Conservation (phyloP, 495 filamentous ascomycete genomes). For the Pyrenopolyporus hunteri region DNA sequence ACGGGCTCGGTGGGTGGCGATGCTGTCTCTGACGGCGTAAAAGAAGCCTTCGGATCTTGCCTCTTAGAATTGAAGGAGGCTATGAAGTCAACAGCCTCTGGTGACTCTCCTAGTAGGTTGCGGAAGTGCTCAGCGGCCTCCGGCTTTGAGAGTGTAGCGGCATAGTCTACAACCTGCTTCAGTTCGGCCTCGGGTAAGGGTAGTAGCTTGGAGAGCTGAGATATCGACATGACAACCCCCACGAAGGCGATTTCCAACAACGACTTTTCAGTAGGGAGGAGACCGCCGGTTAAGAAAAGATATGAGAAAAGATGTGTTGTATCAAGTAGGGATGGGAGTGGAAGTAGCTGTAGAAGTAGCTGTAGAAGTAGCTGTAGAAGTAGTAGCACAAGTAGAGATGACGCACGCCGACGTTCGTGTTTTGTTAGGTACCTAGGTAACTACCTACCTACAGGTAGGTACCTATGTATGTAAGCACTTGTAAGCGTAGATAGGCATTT, state of each 20-base stretch:
- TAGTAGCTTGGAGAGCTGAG: conserved; percentile 76
- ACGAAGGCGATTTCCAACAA: background rate
- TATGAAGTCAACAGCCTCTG: conserved; percentile 88
- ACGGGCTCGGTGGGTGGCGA: conserved; percentile 42
- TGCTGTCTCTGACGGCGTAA: conserved; percentile 1
- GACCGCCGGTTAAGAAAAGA: too few relatives aligned
- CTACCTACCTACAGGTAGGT: background rate
- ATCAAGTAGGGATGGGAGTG: too few relatives aligned
- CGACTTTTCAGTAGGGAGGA: background rate
- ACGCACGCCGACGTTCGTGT: background rate
- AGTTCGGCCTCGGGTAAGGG: conserved; percentile 84
- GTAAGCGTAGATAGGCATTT: too few relatives aligned
- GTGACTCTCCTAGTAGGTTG: conserved; percentile 85
- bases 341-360: too few relatives aligned
- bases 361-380: too few relatives aligned
- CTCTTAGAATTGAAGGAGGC: conserved; percentile 83
- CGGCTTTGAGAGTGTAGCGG: conserved; percentile 68
- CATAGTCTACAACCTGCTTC: conserved; percentile 80
- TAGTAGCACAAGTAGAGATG: too few relatives aligned
- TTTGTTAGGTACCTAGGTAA: background rate
- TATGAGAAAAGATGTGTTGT: too few relatives aligned
- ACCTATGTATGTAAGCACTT: too few relatives aligned
- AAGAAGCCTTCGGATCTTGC: conserved; percentile 49
- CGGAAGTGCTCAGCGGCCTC: conserved; percentile 83
- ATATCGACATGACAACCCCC: conserved; percentile 56